Percentiles rank a stretch among this genome's conserved stretches.
Conservation (phyloP, 2,329 filamentous ascomycete species). For the Neonectria neomacrospora region DNA sequence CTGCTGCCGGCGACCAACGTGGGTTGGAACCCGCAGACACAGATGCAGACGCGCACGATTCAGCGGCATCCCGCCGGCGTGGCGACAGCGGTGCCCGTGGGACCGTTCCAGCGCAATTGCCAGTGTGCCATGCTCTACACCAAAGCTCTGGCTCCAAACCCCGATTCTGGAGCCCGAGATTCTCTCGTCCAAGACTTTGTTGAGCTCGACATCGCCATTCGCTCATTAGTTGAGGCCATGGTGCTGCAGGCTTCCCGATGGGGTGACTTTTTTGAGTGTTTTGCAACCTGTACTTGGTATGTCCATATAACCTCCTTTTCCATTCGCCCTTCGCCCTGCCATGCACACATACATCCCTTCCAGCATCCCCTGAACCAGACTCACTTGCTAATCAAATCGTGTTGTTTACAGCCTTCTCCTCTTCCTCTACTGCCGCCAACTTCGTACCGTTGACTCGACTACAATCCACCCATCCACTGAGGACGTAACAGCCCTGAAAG, state of each 20-base stretch:
- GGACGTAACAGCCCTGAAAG: constrained; percentile 48
- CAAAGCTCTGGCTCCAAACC: constrained; percentile 44
- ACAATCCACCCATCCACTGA: constrained; percentile 37
- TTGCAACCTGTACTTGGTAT: constrained; percentile 50
- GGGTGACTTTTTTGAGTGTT: constrained; percentile 51
- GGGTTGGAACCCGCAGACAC: constrained; percentile 46
- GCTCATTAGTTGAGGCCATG: constrained; percentile 49
- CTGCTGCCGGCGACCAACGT: constrained; percentile 50
- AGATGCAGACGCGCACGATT: constrained; percentile 36
- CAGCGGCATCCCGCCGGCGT: constrained; percentile 45
- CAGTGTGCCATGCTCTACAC: constrained; percentile 51
- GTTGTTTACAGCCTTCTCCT: constrained; percentile 45
- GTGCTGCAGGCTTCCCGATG: constrained; percentile 48
- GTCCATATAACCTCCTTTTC: constrained; percentile 19
- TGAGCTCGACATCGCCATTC: constrained; percentile 48
- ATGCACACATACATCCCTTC: neutral
- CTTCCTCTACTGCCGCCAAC: constrained; percentile 49
- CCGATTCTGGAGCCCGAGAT: constrained; percentile 29
- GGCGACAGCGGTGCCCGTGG: constrained; percentile 46
- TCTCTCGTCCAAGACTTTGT: constrained; percentile 45
- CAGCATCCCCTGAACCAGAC: neutral
- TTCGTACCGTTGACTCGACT: constrained; percentile 42
- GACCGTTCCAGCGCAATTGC: constrained; percentile 50
- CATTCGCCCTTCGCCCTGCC: neutral
- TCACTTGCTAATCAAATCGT: neutral